Evolutionary conservation across 768 basidiomycete genomes (phyloP).

Genomic region (Lactarius vividus): DNA sequence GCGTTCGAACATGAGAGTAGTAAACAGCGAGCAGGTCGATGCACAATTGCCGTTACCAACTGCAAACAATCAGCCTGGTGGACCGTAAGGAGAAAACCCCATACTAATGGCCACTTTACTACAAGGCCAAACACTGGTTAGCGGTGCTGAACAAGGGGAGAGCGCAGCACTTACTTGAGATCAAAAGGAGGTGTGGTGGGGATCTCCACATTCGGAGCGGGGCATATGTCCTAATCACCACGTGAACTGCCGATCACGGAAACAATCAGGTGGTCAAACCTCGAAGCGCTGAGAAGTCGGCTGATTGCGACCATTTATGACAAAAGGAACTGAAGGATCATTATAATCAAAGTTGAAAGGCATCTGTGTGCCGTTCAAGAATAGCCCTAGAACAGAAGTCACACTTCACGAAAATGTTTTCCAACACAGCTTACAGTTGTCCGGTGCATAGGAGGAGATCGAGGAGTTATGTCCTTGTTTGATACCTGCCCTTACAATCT

Average conservation of each 20-base stretch:
- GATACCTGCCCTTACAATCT: slow-evolving; percentile 54
- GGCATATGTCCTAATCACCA: slow-evolving; percentile 36
- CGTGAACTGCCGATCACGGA: background rate
- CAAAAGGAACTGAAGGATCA: slow-evolving; percentile 31
- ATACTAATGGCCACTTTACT: slow-evolving; percentile 24
- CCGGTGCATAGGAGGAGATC: slow-evolving; percentile 46
- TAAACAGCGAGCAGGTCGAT: slow-evolving; percentile 57
- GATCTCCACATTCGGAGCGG: slow-evolving; percentile 27
- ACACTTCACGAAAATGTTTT: background rate
- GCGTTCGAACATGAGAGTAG: slow-evolving; percentile 51
- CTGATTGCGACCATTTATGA: slow-evolving; percentile 34
- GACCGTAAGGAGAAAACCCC: background rate
- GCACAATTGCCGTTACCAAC: slow-evolving; percentile 39
- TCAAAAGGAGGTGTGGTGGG: slow-evolving; percentile 22
- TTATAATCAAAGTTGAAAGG: slow-evolving; percentile 33
- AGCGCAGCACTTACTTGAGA: slow-evolving; percentile 13
- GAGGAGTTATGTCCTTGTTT: slow-evolving; percentile 39
- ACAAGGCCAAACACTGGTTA: background rate
- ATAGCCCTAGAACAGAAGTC: slow-evolving; percentile 29
- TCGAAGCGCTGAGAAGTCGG: slow-evolving; percentile 37
- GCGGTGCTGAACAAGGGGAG: background rate
- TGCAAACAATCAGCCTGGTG: background rate
- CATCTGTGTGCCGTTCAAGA: slow-evolving; percentile 35
- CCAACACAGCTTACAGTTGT: slow-evolving; percentile 46
- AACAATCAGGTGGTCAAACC: slow-evolving; percentile 27